Evolutionary conservation across 176 grass and related monocot species (phyloP).

Genomic region (Tuctoria greenei): DNA sequence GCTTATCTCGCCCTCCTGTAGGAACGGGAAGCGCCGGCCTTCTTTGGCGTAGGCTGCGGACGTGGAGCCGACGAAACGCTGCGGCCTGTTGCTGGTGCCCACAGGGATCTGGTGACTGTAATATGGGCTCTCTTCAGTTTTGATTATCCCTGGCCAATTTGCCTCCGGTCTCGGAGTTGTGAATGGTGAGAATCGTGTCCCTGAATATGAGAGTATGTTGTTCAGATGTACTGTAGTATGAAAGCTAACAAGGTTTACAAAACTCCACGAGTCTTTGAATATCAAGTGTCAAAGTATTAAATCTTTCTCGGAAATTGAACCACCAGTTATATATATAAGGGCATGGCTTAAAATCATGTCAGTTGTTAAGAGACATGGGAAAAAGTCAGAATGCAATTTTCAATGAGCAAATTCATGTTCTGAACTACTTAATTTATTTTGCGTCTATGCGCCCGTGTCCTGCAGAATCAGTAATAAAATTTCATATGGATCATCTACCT

Average conservation of each 20-base stretch:
- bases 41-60: constrained; percentile 46
- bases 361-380: background rate
- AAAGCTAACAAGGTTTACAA: background rate
- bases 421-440: background rate
- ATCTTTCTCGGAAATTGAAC: background rate
- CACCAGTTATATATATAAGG: background rate
- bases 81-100: constrained; percentile 30
- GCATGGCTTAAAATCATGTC: background rate
- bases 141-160: constrained; percentile 50
- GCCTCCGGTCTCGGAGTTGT: constrained; percentile 40
- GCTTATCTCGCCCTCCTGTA: constrained; percentile 51
- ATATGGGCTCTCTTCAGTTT: constrained; percentile 49
- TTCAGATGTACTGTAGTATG: background rate
- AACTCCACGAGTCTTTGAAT: background rate
- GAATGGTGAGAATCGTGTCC: constrained; percentile 57
- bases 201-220: constrained; percentile 29
- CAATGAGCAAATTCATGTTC: background rate
- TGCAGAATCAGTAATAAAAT: background rate
- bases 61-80: constrained; percentile 40
- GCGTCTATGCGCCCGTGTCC: background rate
- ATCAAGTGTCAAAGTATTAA: background rate
- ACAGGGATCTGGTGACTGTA: constrained; percentile 40
- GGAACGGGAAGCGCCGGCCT: constrained; percentile 59
- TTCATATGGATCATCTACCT: background rate
- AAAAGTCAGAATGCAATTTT: background rate